A percentile compares a stretch with the other conserved stretches of the same genome.
These are phyloP conservation scores for Wickerhamomyces subpelliculosus DNA, from an alignment of 805 yeast genomes.

Conservation along the genomic window DNA sequence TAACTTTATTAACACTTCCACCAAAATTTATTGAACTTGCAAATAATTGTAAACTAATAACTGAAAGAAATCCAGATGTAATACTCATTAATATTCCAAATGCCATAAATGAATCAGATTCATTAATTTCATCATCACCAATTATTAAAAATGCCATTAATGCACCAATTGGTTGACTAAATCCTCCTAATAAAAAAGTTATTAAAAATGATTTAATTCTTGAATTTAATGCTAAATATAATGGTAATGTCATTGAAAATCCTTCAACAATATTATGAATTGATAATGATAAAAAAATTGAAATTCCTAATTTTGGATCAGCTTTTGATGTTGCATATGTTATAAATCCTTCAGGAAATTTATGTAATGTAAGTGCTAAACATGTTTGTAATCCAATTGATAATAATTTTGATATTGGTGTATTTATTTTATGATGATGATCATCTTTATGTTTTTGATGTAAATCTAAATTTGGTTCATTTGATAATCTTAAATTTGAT, in stretches of 20 bases:
- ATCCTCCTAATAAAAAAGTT: slow-evolving; percentile 68
- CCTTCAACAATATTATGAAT: slow-evolving; percentile 94
- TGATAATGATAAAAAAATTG: slow-evolving; percentile 77
- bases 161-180: slow-evolving; percentile 90
- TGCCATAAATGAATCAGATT: slow-evolving; percentile 27
- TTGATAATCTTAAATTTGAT: slow-evolving; percentile 11
- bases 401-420: slow-evolving; percentile 71
- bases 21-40: slow-evolving; percentile 78
- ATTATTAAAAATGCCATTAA: slow-evolving; percentile 53
- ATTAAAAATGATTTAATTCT: slow-evolving; percentile 56
- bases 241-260: slow-evolving; percentile 85
- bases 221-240: slow-evolving; percentile 67
- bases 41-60: slow-evolving; percentile 82
- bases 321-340: slow-evolving; percentile 71
- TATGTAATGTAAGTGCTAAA: slow-evolving; percentile 80
- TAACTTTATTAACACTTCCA: slow-evolving; percentile 54
- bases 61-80: slow-evolving; percentile 79
- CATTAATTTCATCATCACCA: slow-evolving; percentile 27
- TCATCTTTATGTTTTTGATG: slow-evolving; percentile 30
- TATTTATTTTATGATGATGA: slow-evolving; percentile 76
- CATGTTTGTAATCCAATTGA: slow-evolving; percentile 90
- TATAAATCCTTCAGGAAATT: slow-evolving; percentile 92
- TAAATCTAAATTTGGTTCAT: slow-evolving; percentile 18
- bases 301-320: slow-evolving; percentile 64
- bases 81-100: slow-evolving; percentile 63